Percentiles rank a stretch among this genome's conserved stretches.
phyloP scores from a whole-genome alignment of 805 yeast genomes.

The Nakazawaea ambrosiae region DNA sequence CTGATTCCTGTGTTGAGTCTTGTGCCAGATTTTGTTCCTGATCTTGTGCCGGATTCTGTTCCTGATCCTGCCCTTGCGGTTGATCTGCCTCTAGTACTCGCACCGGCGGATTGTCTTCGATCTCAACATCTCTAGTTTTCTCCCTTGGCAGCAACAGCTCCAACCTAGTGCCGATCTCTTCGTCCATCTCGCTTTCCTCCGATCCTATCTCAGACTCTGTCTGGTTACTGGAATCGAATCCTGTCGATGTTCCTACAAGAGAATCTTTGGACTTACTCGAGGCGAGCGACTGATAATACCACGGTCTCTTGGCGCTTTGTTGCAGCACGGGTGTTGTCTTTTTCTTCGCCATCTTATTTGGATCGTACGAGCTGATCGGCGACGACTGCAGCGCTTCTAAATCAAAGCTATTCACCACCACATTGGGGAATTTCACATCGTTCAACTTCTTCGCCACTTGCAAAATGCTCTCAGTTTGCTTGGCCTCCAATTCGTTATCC shows the following conservation, averaged over 20 bases:
- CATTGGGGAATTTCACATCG: slow-evolving; percentile 1
- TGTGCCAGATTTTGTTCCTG: slow-evolving; percentile 1
- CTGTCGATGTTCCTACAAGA: too few relatives aligned
- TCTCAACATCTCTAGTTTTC: background rate
- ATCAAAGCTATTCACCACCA: slow-evolving; percentile 7
- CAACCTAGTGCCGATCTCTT: too few relatives aligned
- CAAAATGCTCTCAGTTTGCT: background rate
- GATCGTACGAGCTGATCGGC: too few relatives aligned
- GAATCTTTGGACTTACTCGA: too few relatives aligned
- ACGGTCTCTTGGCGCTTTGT: too few relatives aligned
- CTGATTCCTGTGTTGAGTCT: slow-evolving; percentile 15
- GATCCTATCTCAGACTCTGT: background rate
- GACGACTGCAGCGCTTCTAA: slow-evolving; percentile 1
- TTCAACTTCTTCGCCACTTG: slow-evolving; percentile 3
- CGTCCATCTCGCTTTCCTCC: slow-evolving; percentile 11
- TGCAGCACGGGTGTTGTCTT: too few relatives aligned
- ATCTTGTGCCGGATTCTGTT: slow-evolving; percentile 4
- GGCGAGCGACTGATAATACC: too few relatives aligned
- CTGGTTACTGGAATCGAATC: background rate
- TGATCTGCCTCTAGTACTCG: too few relatives aligned
- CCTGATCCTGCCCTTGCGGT: too few relatives aligned
- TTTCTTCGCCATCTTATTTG: too few relatives aligned
- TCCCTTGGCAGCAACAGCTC: too few relatives aligned
- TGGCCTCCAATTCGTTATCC: slow-evolving; percentile 1
- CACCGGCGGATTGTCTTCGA: too few relatives aligned